Base-by-base conservation (phyloP, 192 early-diverging fungal species). In the Coemansia guatemalensis region DNA sequence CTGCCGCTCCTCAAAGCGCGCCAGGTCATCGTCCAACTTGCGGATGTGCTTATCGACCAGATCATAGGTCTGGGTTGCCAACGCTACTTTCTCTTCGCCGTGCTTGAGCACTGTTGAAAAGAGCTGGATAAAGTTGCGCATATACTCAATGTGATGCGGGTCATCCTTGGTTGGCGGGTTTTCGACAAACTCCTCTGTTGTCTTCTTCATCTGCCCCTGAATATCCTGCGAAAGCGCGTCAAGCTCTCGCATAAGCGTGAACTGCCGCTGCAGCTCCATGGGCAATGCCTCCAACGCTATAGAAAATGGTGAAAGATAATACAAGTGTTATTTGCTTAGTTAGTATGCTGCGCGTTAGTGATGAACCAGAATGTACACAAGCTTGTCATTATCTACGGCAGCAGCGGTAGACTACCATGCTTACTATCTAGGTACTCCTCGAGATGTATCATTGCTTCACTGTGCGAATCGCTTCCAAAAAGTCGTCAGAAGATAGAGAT, bases 61-160 rank as follows among this genome's bases (percentile, higher is more conserved):
- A 59, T 99, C 95, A 67, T 92, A 98, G 0, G 95, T 96, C 39
- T 96, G 89, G 39, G 89, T 90, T 14, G 97, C 97, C 25, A 99
- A 69, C 0, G 92, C 86, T 2, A 97, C 94, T 63, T 97, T 99
- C 55, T 97, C 95, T 64, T 96, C 93, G 8, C 93, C 94, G 56
- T 93, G 85, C 67, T 93, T 90, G 21, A 95, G 73, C 41, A 86
- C 89, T 4, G 90, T 91, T 11, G 86, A 88, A 48, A 95, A 87
- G 17, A 85, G 73, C 49, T 78, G 75, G 17, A 68, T 23, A 56
- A 83, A 78, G 21, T 60, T 71, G 25, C 70, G 71, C 72, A 86
- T 75, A 17, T 83, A 78, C 62, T 85, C 74, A 11, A 85, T 62
- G 53, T 80, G 71, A 3, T 61, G 59, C 8, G 77, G 77, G 49